Evolutionary conservation across 306 rosid species (phyloP).

Genomic region (Styphnolobium japonicum): DNA sequence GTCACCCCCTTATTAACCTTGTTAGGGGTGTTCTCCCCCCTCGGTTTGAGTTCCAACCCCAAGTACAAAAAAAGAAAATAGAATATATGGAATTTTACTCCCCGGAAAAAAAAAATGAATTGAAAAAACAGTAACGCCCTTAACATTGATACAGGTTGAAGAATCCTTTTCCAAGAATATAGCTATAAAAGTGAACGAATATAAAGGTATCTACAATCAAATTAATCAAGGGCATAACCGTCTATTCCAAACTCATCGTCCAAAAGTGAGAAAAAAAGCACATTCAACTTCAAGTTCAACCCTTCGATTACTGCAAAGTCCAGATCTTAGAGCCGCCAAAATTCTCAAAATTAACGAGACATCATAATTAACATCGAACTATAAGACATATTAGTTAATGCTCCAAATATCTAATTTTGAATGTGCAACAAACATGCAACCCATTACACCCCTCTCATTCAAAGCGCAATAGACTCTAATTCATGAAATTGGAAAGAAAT

Average conservation of each 20-base stretch:
- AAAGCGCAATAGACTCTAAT: neutral
- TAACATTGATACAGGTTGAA: neutral
- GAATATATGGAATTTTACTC: neutral
- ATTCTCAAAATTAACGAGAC: neutral
- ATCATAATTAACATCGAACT: neutral
- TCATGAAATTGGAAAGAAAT: neutral
- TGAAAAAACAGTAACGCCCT: neutral
- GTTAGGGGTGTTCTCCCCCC: too few relatives aligned
- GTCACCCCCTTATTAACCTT: too few relatives aligned
- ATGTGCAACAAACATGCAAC: neutral
- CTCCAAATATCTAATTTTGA: neutral
- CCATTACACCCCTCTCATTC: neutral
- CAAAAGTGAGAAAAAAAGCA: neutral
- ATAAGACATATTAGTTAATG: neutral
- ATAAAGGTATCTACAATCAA: constrained; percentile 1
- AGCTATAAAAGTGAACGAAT: neutral
- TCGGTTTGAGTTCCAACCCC: too few relatives aligned
- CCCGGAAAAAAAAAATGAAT: neutral
- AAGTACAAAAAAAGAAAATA: too few relatives aligned
- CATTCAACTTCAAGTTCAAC: constrained; percentile 7
- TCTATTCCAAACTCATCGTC: constrained; percentile 8
- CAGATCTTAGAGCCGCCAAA: constrained; percentile 5
- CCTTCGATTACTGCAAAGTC: constrained; percentile 3
- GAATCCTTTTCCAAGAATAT: neutral
- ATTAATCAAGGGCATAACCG: constrained; percentile 15